A percentile compares a stretch with the other conserved stretches of the same genome.
These are phyloP conservation scores for Fusarium xyrophilum DNA, from an alignment of 2,329 filamentous ascomycete species.

Conservation along the genomic window DNA sequence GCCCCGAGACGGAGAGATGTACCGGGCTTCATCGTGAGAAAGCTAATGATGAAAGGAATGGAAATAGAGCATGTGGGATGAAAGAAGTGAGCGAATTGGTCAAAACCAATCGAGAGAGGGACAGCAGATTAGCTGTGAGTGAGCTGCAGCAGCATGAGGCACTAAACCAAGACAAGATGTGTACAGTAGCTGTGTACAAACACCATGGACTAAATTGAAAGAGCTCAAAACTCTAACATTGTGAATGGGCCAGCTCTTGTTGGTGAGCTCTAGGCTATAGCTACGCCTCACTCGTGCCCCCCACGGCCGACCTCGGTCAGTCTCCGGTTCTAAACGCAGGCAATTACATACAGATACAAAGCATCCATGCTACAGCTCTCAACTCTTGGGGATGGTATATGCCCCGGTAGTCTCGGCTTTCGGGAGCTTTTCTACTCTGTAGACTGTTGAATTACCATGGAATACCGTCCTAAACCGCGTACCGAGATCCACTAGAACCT, in stretches of 20 bases:
- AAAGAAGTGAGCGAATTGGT: conserved; percentile 15
- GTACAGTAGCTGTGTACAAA: conserved; percentile 12
- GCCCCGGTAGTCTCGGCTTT: conserved; percentile 29
- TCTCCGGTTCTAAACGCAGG: conserved; percentile 11
- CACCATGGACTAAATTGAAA: conserved; percentile 1
- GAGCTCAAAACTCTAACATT: conserved; percentile 11
- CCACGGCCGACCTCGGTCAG: conserved; percentile 28
- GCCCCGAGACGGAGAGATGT: conserved; percentile 29
- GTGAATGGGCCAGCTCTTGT: conserved; percentile 7
- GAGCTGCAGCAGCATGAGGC: conserved; percentile 9
- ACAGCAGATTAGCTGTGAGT: conserved; percentile 1
- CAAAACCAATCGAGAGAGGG: background rate
- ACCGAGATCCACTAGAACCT: conserved; percentile 19
- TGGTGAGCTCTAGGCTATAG: conserved; percentile 17
- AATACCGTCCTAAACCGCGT: conserved; percentile 25
- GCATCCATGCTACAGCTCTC: background rate
- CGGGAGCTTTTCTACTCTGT: conserved; percentile 4
- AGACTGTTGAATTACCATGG: background rate
- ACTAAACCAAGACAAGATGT: conserved; percentile 28
- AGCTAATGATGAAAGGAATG: background rate
- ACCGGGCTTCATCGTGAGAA: conserved; percentile 29
- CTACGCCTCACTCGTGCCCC: conserved; percentile 26
- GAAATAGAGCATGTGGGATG: background rate
- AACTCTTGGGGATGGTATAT: background rate
- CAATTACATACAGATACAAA: background rate